phyloP scores from a whole-genome alignment of 345 rosid species.

The Eucalyptus marginata region DNA sequence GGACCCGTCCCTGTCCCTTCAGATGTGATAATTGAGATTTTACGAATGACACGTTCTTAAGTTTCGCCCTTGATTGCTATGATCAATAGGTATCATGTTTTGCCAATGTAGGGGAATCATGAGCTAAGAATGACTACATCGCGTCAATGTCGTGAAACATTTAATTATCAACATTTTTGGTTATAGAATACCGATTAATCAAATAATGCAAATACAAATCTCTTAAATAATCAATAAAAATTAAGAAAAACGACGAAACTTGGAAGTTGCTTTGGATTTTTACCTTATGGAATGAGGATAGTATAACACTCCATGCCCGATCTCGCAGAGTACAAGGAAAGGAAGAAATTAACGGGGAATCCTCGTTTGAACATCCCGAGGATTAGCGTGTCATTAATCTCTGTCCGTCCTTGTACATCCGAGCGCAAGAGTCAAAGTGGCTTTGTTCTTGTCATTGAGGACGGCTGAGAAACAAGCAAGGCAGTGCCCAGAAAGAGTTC shows the following conservation, averaged over 20 bases:
- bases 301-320: not conserved
- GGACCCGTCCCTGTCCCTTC: not conserved
- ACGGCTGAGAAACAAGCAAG: not conserved
- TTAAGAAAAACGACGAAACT: not conserved
- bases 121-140: not conserved
- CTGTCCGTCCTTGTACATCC: not conserved
- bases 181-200: not conserved
- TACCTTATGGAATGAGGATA: not conserved
- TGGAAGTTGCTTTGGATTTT: not conserved
- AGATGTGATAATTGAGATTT: not conserved
- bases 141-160: not conserved
- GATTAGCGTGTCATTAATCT: not conserved
- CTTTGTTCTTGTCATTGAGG: not conserved
- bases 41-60: not conserved
- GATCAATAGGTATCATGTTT: not conserved
- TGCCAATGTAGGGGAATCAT: not conserved
- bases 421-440: not conserved
- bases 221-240: not conserved
- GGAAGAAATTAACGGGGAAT: not conserved
- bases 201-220: not conserved
- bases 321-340: not conserved
- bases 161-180: not conserved
- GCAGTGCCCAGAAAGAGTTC: not conserved
- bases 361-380: not conserved
- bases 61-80: not conserved